Base-by-base conservation (phyloP, 352 stramenopile genomes). In the Phytophthora fragariae region DNA sequence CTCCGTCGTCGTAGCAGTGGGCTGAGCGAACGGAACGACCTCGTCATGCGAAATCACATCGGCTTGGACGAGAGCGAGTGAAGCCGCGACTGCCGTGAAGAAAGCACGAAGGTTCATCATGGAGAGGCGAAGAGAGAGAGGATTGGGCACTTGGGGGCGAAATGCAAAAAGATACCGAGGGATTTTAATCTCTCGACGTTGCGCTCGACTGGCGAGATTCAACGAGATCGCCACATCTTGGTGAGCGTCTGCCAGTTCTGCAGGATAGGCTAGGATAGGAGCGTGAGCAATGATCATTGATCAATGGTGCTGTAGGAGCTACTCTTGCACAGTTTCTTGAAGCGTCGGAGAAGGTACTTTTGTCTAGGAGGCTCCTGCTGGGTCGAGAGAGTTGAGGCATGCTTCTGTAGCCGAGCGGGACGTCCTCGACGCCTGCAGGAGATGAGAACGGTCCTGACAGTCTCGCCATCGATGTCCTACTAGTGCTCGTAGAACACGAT, bases 21-120 rank as follows among this genome's bases (percentile, higher is more conserved):
- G 35, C 35, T 41, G 35, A 41, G 35, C 35, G 35, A 41, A 41
- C 9, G 35, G 35, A 12, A 41, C 35, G 35, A 41, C 35, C 35
- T 41, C 9, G 35, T 41, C 35, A 12, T 41, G 35, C 35, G 35
- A 41, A 8, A 41, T 41, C 35, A 41, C 35, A 8, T 41, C 35
- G 35, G 35, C 35, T 14, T 61, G 53, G 15, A 17, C 33, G 24
- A 57, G 14, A 5, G 33, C 37, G 54, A 72, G 8, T 3, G 67
- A 61, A 3, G 57, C 65, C 24, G 65, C 55, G 21, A 52, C 56
- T 10, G 65, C 55, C 5, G 70, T 41, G 60, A 75, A 35, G 33
- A 81, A 65, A 2, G 57, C 17, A 19, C 41, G 35, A 4, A 76
- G 12, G 24, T 76, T 72, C 64, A 76, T 76, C 19, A 12, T 37